Percentiles rank a stretch among this genome's conserved stretches.
phyloP scores from a whole-genome alignment of 2,329 filamentous ascomycete species.

The Colletotrichum cereale region DNA sequence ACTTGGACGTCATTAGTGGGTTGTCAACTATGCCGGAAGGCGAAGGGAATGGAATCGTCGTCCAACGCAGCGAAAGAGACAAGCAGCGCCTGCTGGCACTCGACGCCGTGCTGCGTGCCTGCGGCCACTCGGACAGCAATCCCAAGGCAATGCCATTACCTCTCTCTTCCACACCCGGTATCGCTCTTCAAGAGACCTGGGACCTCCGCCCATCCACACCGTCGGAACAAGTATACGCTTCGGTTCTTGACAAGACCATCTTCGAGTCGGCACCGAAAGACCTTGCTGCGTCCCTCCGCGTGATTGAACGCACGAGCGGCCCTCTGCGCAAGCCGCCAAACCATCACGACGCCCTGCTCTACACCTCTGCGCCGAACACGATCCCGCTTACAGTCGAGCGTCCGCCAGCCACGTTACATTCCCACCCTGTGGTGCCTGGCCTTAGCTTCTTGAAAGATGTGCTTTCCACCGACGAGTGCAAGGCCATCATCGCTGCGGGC shows the following conservation, averaged over 20 bases:
- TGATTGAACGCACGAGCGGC: constrained; percentile 73
- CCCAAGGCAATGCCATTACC: constrained; percentile 44
- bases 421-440: constrained; percentile 73
- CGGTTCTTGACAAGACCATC: constrained; percentile 70
- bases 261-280: constrained; percentile 54
- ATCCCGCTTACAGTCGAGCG: constrained; percentile 61
- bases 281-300: constrained; percentile 59
- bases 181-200: constrained; percentile 72
- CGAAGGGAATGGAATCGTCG: constrained; percentile 44
- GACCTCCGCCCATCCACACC: constrained; percentile 62
- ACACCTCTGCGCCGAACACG: constrained; percentile 69
- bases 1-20: constrained; percentile 77
- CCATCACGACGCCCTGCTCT: constrained; percentile 74
- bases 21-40: constrained; percentile 67
- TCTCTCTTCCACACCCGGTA: constrained; percentile 52
- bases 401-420: constrained; percentile 64
- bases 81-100: constrained; percentile 70
- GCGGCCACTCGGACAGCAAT: constrained; percentile 69
- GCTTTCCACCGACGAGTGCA: constrained; percentile 72
- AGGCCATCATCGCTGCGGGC: constrained; percentile 74
- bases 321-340: constrained; percentile 75
- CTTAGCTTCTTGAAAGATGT: constrained; percentile 72
- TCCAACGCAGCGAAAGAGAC: constrained; percentile 59
- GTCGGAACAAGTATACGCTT: constrained; percentile 64
- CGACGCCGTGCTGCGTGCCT: constrained; percentile 74